Percentiles rank a stretch among this genome's conserved stretches.
Evolutionary conservation across 1,284 basidiomycete genomes (phyloP).

Genomic region (Ganoderma multipileum): DNA sequence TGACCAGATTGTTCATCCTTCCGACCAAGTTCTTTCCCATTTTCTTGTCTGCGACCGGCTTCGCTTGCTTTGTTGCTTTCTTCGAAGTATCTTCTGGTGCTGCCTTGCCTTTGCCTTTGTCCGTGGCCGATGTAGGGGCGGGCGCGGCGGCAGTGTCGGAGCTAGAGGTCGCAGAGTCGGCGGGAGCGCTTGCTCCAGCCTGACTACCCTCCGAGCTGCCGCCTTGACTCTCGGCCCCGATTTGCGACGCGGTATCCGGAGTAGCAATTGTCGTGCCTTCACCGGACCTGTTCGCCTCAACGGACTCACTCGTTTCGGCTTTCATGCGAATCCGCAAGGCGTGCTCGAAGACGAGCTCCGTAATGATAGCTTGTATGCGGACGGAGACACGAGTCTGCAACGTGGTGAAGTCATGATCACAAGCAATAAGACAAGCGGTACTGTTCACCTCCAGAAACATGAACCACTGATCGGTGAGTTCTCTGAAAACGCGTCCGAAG

Average conservation of each 20-base stretch:
- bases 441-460: slow-evolving; percentile 30
- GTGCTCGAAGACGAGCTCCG: slow-evolving; percentile 65
- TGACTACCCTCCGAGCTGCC: slow-evolving; percentile 11
- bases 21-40: slow-evolving; percentile 52
- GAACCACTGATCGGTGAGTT: slow-evolving; percentile 52
- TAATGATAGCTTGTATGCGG: slow-evolving; percentile 56
- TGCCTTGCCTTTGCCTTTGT: slow-evolving; percentile 29
- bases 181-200: slow-evolving; percentile 12
- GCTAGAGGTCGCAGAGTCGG: slow-evolving; percentile 21
- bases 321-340: slow-evolving; percentile 61
- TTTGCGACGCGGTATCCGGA: slow-evolving; percentile 36
- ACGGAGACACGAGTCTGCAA: slow-evolving; percentile 45
- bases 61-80: slow-evolving; percentile 13
- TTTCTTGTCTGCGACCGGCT: slow-evolving; percentile 14
- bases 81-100: slow-evolving; percentile 16
- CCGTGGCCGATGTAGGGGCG: not conserved
- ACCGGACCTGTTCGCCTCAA: slow-evolving; percentile 5
- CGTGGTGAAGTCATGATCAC: slow-evolving; percentile 44
- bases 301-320: slow-evolving; percentile 32
- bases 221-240: slow-evolving; percentile 1
- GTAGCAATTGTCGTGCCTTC: slow-evolving; percentile 32
- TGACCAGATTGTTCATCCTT: slow-evolving; percentile 48
- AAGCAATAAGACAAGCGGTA: too few species aligned
- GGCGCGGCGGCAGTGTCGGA: slow-evolving; percentile 7
- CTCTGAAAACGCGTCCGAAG: slow-evolving; percentile 57